phyloP scores from a whole-genome alignment of 2,329 filamentous ascomycete species.

The Fusarium sp. region DNA sequence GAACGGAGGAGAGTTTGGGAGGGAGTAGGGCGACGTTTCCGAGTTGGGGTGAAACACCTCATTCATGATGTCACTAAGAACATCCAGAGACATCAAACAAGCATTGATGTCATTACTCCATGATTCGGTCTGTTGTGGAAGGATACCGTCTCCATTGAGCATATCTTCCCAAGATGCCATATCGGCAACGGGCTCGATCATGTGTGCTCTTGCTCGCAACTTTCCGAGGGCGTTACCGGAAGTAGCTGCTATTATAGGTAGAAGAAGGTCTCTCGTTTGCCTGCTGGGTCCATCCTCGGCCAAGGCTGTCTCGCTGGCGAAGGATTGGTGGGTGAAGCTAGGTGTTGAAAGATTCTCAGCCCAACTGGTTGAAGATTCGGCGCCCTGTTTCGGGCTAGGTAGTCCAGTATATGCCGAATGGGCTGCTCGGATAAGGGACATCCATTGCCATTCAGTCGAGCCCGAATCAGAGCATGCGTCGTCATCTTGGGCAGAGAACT shows the following conservation, averaged over 20 bases:
- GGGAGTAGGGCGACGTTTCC: neutral
- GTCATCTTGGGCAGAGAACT: conserved; percentile 29
- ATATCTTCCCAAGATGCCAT: neutral
- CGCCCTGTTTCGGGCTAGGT: neutral
- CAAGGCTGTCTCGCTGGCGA: neutral
- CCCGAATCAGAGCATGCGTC: neutral
- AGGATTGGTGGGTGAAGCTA: neutral
- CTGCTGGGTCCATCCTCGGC: conserved; percentile 20
- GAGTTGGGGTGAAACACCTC: conserved; percentile 7
- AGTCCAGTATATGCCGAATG: conserved; percentile 34
- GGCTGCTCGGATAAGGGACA: conserved; percentile 33
- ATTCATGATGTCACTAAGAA: conserved; percentile 18
- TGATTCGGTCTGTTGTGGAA: neutral
- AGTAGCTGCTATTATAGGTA: conserved; percentile 30
- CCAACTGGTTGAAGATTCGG: neutral
- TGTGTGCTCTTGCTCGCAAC: conserved; percentile 1
- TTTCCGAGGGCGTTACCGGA: conserved; percentile 18
- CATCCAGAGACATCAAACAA: conserved; percentile 21
- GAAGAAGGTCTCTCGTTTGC: conserved; percentile 10
- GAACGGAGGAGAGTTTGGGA: neutral
- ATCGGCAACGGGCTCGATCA: neutral
- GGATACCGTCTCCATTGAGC: neutral
- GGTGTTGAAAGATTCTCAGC: neutral
- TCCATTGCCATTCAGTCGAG: conserved; percentile 31
- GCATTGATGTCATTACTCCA: conserved; percentile 1